phyloP scores from a whole-genome alignment of 768 basidiomycete species.

The Dendrothele bispora region DNA sequence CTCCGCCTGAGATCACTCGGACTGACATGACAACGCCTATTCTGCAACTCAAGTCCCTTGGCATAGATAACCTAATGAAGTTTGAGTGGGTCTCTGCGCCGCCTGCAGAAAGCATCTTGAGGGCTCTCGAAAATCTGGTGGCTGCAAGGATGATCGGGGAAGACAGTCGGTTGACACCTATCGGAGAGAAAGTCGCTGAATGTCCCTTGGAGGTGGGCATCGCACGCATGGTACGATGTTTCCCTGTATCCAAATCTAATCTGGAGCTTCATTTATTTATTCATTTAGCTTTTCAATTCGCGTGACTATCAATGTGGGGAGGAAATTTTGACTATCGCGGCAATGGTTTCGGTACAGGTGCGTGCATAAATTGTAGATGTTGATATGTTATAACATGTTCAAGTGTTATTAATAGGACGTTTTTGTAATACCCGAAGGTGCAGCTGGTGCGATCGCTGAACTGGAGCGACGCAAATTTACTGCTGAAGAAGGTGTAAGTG shows the following conservation, averaged over 20 bases:
- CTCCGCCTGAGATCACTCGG: constrained; percentile 88
- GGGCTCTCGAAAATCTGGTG: constrained; percentile 83
- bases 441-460: constrained; percentile 83
- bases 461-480: constrained; percentile 95
- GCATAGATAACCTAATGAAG: constrained; percentile 92
- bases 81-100: constrained; percentile 95
- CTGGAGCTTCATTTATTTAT: not conserved
- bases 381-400: not conserved
- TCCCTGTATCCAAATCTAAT: not conserved
- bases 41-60: constrained; percentile 90
- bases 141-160: constrained; percentile 83
- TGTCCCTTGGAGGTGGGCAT: constrained; percentile 91
- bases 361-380: constrained; percentile 4
- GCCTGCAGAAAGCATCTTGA: constrained; percentile 79
- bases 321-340: constrained; percentile 93
- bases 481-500: constrained; percentile 90
- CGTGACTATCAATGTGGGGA: constrained; percentile 88
- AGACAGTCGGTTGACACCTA: constrained; percentile 70
- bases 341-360: constrained; percentile 92
- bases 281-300: constrained; percentile 75
- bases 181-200: constrained; percentile 89
- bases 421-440: constrained; percentile 86
- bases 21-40: constrained; percentile 91
- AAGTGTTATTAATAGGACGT: constrained; percentile 57
- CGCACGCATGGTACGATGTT: constrained; percentile 80